Conservation (phyloP, 495 filamentous ascomycete species). For the Aspergillus haitiensis region DNA sequence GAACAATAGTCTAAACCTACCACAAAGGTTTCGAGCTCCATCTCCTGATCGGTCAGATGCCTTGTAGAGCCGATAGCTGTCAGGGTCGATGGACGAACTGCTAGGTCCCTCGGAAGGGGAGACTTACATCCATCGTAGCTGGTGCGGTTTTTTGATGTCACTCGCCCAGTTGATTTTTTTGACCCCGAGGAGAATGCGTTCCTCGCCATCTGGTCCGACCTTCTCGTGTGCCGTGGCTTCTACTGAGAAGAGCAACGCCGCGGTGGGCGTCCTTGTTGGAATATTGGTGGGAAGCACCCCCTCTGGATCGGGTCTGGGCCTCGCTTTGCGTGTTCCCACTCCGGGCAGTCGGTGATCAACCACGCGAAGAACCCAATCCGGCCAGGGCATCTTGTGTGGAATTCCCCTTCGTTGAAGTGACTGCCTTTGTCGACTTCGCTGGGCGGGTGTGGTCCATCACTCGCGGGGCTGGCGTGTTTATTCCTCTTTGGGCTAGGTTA, state of each 20-base stretch:
- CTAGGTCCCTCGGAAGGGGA: neutral
- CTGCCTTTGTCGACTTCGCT: too few species aligned
- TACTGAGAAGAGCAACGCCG: conserved; percentile 11
- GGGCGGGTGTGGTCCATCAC: too few species aligned
- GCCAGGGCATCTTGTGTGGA: neutral
- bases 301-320: neutral
- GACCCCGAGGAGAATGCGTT: conserved; percentile 7
- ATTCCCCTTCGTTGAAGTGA: too few species aligned
- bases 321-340: neutral
- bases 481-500: too few species aligned
- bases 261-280: neutral
- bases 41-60: conserved; percentile 7
- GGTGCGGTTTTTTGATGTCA: neutral
- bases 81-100: neutral
- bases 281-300: conserved; percentile 1
- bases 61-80: neutral
- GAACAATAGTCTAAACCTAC: neutral
- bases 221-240: conserved; percentile 12
- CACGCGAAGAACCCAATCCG: neutral
- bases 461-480: too few species aligned
- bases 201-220: neutral
- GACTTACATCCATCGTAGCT: conserved; percentile 18
- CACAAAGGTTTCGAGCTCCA: conserved; percentile 14
- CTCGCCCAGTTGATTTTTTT: neutral
- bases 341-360: neutral